phyloP scores from a whole-genome alignment of 805 yeast genomes.

The Candida easanensis region DNA sequence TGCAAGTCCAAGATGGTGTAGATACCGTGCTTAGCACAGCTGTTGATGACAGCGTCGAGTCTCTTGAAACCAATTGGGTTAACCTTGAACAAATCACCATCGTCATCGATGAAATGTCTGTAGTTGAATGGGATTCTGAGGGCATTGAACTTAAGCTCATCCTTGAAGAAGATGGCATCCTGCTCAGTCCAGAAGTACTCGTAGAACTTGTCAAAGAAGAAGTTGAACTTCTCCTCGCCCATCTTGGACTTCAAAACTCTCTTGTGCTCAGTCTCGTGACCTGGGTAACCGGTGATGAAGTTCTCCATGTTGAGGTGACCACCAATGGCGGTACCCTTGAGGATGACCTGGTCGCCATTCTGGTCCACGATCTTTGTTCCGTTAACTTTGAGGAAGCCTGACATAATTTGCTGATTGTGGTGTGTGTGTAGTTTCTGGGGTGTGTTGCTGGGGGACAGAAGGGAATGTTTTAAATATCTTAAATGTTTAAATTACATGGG shows the following conservation, averaged over 20 bases:
- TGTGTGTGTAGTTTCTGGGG: too few species aligned
- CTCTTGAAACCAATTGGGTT: conserved; percentile 44
- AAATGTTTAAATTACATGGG: too few species aligned
- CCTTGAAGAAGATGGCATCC: conserved; percentile 45
- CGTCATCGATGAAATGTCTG: conserved; percentile 46
- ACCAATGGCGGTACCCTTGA: conserved; percentile 48
- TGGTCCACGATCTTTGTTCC: conserved; percentile 49
- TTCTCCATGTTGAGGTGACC: conserved; percentile 55
- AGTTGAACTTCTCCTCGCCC: conserved; percentile 47
- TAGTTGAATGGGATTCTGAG: conserved; percentile 51
- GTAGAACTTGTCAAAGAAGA: conserved; percentile 48
- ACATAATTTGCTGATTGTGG: conserved; percentile 3
- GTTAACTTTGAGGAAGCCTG: conserved; percentile 36
- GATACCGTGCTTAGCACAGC: conserved; percentile 44
- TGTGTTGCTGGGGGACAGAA: too few species aligned
- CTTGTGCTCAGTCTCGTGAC: conserved; percentile 51
- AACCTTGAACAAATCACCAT: conserved; percentile 39
- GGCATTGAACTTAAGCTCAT: conserved; percentile 41
- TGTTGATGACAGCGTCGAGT: conserved; percentile 41
- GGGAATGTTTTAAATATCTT: too few species aligned
- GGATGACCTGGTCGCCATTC: conserved; percentile 37
- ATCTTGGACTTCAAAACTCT: conserved; percentile 36
- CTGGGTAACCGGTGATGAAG: conserved; percentile 54
- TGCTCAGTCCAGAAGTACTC: conserved; percentile 52
- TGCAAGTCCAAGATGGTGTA: conserved; percentile 49